Evolutionary conservation across 2,329 filamentous ascomycete genomes (phyloP), one percentile per base, ranked within the genome.

Genomic region (Colletotrichum orbiculare): DNA sequence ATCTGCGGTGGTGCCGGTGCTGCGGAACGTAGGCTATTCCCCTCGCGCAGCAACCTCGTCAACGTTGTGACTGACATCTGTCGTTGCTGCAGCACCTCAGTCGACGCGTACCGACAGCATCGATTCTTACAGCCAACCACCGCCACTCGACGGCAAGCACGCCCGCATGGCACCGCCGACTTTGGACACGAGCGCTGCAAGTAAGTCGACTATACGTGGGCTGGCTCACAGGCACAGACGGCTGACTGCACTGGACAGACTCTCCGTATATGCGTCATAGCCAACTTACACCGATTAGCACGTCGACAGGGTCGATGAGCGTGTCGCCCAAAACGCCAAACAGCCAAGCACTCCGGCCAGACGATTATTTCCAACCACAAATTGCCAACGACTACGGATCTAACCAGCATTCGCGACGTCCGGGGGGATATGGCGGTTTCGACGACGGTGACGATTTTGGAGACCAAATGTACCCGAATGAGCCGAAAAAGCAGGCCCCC

Each of bases 271-370:
- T 82, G 66, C 84, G 80, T 43, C 82, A 84, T 54, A 85, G 83
- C 56, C 83, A 90, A 73, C 77, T 90, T 61, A 92, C 89, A 10
- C 89, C 89, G 54, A 79, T 85, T 54, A 92, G 88, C 75, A 83
- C 83, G 60, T 83, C 83, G 25, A 85, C 84, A 69, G 85, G 84
- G 54, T 89, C 87, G 45, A 84, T 82, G 68, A 86, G 84, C 62
- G 81, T 85, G 34, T 92, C 91, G n/a, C 90, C 90, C 8, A 81
- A 83, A 59, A 88, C 86, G 12, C 83, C 86, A 34, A 80, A 77
- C 62, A 82, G 74, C 54, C 82, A 74, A 70, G 81, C 73, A 64
- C 77, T 73, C 74, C 81, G 73, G 37, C 69, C 73, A 38, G 81
- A 83, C 43, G 83, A 83, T 57, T 81, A 80, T 66, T 84, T 82